Base-by-base conservation (phyloP, 1,284 basidiomycete genomes). In the Leccinum pachyderme region DNA sequence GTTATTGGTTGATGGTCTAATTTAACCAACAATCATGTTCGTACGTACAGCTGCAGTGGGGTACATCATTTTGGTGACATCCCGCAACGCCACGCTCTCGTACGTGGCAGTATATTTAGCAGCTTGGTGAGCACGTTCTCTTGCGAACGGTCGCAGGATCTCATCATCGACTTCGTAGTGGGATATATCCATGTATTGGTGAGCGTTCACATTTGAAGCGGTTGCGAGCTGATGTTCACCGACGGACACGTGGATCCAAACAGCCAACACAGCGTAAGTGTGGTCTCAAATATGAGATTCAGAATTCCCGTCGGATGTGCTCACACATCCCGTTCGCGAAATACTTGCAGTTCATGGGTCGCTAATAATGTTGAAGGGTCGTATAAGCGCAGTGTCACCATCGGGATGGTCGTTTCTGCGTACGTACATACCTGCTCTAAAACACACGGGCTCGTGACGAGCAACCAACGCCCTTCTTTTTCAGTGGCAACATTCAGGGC, bases 301-400 rank as follows among this genome's bases (percentile, higher is more conserved):
- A 18, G 32, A 13, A 33, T 28, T 15, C 3, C 12, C 1, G 13
- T 28, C 6, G 27, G 27, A 47, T 13, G 8, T 58, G 32, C 50
- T 57, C 46, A 61, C 51, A 15, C 24, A 27, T 49, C 45, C 32
- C 13, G 22, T 12, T 15, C 0, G 7, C n/a, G 27, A 29, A 18
- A 37, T 37, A 18, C 18, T 18, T 18, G 9, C 11, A 46, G 81
- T 60, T 84, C 87, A 6, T 88, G 87, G 83, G 80, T 83, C 32
- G 83, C 83, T 29, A 86, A 86, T 62, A 89, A 87, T 63, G 80
- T 87, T 15, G 87, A 90, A 72, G 86, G 88, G 7, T 79, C 81
- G 0, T 91, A 90, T 70, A 90, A 90, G 62, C 83, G 88, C 24
- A 85, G 84, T 59, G 87, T 89, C 2, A 80, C 85, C 0, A 73